phyloP scores from a whole-genome alignment of 208 protist species.

The Angomonas ambiguus region DNA sequence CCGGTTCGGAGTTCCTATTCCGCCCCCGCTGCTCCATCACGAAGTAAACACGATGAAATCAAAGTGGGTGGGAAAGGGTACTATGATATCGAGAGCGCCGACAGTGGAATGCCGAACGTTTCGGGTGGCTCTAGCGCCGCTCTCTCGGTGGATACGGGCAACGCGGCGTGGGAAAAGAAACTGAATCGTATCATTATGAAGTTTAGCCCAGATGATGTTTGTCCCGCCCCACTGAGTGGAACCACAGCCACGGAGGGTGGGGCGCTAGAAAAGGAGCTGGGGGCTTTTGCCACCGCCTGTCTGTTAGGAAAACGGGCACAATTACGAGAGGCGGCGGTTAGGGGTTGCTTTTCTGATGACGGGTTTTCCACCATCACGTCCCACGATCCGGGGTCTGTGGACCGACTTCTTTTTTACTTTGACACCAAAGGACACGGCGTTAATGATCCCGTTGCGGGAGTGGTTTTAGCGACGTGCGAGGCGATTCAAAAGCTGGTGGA shows the following conservation, averaged over 20 bases:
- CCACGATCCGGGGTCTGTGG: constrained; percentile 33
- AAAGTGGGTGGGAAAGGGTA: constrained; percentile 57
- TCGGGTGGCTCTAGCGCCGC: no score
- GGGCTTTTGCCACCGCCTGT: constrained; percentile 64
- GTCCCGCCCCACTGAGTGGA: constrained; percentile 30
- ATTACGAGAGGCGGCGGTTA: constrained; percentile 75
- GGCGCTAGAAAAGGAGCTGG: constrained; percentile 50
- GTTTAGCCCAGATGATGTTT: constrained; percentile 27
- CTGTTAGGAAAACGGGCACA: constrained; percentile 59
- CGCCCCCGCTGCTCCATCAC: constrained; percentile 1
- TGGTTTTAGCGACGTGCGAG: constrained; percentile 66
- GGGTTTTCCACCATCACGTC: constrained; percentile 40
- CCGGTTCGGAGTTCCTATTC: no score
- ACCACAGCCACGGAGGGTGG: constrained; percentile 37
- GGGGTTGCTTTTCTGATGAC: constrained; percentile 36
- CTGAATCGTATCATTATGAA: constrained; percentile 56
- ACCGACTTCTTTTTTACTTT: constrained; percentile 63
- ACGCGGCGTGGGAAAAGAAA: constrained; percentile 59
- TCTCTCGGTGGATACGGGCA: constrained; percentile 32
- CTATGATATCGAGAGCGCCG: constrained; percentile 41
- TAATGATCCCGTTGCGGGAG: constrained; percentile 56
- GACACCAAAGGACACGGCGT: constrained; percentile 57
- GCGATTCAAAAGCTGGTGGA: constrained; percentile 52
- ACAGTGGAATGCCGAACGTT: background rate
- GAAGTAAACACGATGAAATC: constrained; percentile 46